Base-by-base conservation (phyloP, 169 alveolate genomes). In the Plasmodium chabaudi region DNA sequence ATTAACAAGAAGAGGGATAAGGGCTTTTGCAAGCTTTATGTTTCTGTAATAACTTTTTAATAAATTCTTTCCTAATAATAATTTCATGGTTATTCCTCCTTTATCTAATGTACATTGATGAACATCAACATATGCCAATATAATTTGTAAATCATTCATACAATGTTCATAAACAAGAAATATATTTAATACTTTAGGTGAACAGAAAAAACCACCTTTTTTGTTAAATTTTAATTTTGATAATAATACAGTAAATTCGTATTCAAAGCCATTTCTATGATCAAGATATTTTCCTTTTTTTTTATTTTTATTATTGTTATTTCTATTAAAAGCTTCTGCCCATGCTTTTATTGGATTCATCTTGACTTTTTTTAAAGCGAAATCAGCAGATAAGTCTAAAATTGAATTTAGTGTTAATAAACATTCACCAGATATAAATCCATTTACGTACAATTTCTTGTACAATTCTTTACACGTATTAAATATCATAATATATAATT, bases 71-170 rank as follows among this genome's bases (percentile, higher is more conserved):
- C 94, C 96, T 74, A 95, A 65, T 15, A 95, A 63, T 17, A 86
- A 70, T 72, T 93, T 92, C 92, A 95, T 61, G 59, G 89, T 93
- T 51, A 88, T 86, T 21, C 95, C 96, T 19, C 96, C 96, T 63
- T 90, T 88, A 56, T 70, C 94, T 39, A 95, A 87, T 59, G 95
- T 92, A 55, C 94, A 93, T 72, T 94, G 95, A 88, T 95, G 97
- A 51, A 93, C 96, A 71, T 94, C 97, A n/a, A 95, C 95, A 89
- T 93, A 95, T 2, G 97, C 94, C 51, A 93, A 89, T 68, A 94
- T 59, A 27, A 94, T 92, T 82, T 95, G 96, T 34, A 95, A 72
- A 27, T 93, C 95, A n/a, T 84, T 86, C 87, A 69, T 86, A 51
- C 91, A 86, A 64, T 86, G 74, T 23, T 72, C 88, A 74, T 90